Evolutionary conservation across 257 asterid genomes (phyloP).

Genomic region (Rhazya stricta): DNA sequence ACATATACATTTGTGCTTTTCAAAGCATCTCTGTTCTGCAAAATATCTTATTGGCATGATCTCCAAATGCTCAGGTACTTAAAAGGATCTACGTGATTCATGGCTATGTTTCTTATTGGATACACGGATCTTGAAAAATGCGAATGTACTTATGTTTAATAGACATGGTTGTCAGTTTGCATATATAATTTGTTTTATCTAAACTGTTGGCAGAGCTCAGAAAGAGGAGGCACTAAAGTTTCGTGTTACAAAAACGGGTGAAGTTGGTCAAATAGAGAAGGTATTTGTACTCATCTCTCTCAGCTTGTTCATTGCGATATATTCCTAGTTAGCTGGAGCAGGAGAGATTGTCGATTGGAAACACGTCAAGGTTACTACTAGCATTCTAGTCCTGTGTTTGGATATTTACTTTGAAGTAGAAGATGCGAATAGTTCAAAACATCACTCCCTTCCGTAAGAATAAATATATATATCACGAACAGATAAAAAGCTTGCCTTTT

Average conservation of each 20-base stretch:
- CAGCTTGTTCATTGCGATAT: background rate
- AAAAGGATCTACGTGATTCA: background rate
- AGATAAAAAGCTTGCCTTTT: background rate
- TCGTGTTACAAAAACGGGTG: constrained; percentile 67
- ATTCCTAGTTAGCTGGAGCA: background rate
- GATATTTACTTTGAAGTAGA: background rate
- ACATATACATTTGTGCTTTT: background rate
- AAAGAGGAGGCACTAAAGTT: constrained; percentile 88
- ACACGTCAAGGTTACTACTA: background rate
- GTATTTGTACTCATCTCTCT: constrained; percentile 27
- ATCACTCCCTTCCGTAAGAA: background rate
- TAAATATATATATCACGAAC: background rate
- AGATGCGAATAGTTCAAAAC: background rate
- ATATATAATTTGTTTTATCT: constrained; percentile 17
- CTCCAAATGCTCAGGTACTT: background rate
- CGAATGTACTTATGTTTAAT: background rate
- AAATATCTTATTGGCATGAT: background rate
- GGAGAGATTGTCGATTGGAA: background rate
- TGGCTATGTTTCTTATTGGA: background rate
- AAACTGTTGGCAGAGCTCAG: constrained; percentile 55
- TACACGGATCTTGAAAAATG: background rate
- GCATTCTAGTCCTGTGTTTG: background rate
- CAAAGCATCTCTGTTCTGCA: constrained; percentile 1
- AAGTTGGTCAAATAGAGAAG: constrained; percentile 81
- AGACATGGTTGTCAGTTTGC: background rate